Conservation (phyloP, 495 filamentous ascomycete species). For the Lichenothelia convexa region DNA sequence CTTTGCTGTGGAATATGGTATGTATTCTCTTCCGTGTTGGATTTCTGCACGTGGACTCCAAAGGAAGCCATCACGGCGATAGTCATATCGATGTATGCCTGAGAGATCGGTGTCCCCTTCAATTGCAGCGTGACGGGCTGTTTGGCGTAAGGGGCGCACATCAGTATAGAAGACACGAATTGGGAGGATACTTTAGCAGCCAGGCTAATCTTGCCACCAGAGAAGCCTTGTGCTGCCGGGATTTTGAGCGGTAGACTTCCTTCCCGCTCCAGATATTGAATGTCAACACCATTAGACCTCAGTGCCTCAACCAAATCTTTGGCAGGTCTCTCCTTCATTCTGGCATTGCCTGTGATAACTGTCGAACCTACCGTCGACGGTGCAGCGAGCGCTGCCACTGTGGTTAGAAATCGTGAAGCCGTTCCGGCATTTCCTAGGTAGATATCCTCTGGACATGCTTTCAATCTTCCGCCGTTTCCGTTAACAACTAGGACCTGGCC, state of each 20-base stretch:
- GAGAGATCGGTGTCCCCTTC: conserved; percentile 88
- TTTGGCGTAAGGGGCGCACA: conserved; percentile 94
- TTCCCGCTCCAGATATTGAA: conserved; percentile 67
- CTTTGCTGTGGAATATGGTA: conserved; percentile 81
- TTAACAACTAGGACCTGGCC: conserved; percentile 77
- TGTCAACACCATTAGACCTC: conserved; percentile 57
- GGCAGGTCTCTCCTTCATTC: conserved; percentile 94
- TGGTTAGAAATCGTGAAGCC: conserved; percentile 86
- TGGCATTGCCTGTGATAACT: conserved; percentile 77
- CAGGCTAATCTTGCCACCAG: conserved; percentile 79
- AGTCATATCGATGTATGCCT: conserved; percentile 97
- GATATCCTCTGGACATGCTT: conserved; percentile 54
- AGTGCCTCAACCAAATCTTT: conserved; percentile 87
- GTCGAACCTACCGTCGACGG: conserved; percentile 40
- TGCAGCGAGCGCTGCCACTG: conserved; percentile 70
- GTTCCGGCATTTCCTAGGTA: conserved; percentile 97
- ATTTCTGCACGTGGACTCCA: conserved; percentile 61
- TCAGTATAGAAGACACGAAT: conserved; percentile 89
- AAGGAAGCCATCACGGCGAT: conserved; percentile 94
- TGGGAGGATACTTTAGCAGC: conserved; percentile 92
- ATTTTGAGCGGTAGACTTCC: conserved; percentile 73
- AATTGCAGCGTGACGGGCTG: conserved; percentile 77
- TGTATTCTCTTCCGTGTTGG: conserved; percentile 59
- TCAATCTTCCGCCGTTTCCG: conserved; percentile 71
- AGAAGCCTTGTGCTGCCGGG: conserved; percentile 64